phyloP scores from a whole-genome alignment of 805 yeast species.

The Kuraishia floccosa region DNA sequence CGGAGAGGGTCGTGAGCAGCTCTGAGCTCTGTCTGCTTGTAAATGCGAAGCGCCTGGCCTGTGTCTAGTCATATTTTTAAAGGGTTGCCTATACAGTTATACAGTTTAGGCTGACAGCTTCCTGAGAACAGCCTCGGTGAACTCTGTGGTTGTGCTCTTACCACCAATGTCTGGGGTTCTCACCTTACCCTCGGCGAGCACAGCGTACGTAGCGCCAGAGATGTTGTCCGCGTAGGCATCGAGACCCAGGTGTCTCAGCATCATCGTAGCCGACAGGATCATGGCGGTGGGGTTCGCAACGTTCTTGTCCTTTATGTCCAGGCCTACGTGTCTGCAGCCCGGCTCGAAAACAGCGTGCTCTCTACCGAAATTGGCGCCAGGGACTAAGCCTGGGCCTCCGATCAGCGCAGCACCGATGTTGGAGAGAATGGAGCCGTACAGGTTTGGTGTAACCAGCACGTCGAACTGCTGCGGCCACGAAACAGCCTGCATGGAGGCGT shows the following conservation, averaged over 20 bases:
- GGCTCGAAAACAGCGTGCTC: conserved; percentile 98
- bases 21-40: too few species aligned
- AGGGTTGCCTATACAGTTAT: too few species aligned
- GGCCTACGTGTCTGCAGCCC: conserved; percentile 98
- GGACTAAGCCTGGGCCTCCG: conserved; percentile 98
- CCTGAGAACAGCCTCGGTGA: conserved; percentile 81
- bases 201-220: conserved; percentile 81
- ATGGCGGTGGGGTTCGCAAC: conserved; percentile 97
- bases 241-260: conserved; percentile 92
- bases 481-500: conserved; percentile 99
- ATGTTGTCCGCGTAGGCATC: conserved; percentile 78
- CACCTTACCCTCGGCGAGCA: conserved; percentile 76
- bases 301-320: conserved; percentile 90
- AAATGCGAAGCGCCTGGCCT: too few species aligned
- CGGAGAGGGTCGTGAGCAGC: too few species aligned
- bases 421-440: conserved; percentile 94
- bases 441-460: conserved; percentile 94
- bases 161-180: conserved; percentile 94
- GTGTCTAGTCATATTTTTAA: too few species aligned
- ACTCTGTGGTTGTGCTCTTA: conserved; percentile 77
- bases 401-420: conserved; percentile 96
- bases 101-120: conserved; percentile 33
- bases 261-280: conserved; percentile 82
- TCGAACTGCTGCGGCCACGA: conserved; percentile 97
- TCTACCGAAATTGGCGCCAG: conserved; percentile 97